Evolutionary conservation across 2,329 filamentous ascomycete species (phyloP), one percentile per base, ranked within the genome.

Genomic region (Aspergillus sp.): DNA sequence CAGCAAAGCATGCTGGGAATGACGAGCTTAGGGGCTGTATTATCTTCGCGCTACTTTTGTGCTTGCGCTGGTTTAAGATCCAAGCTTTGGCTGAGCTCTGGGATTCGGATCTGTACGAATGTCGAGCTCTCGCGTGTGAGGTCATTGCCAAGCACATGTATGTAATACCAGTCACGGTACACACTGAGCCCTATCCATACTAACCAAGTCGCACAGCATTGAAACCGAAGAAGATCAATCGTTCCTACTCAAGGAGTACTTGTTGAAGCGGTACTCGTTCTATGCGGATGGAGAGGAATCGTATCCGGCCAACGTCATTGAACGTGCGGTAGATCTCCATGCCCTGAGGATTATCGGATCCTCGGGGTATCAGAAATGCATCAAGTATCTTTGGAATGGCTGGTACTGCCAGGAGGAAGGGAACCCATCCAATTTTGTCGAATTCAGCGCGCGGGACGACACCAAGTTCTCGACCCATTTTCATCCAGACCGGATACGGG

Each of bases 401-500:
- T 98, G 93, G 93, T 75, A 97, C 6, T 83, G 95, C n/a, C 93
- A 98, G 65, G 88, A 96, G 55, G 89, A 96, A 57, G 78, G 90
- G 43, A 90, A 97, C 57, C 86, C 91, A 0, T 82, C 83, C n/a
- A 82, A 82, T 44, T 98, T 98, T 63, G 78, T 96, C 45, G 84
- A 90, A 61, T 98, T 94, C 73, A 81, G 83, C 56, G 76, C 88
- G 49, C 88, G 88, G 63, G 87, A 84, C 49, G 86, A 90, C 63
- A 82, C 81, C 1, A 78, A 75, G 40, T 94, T 93, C 67, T 80
- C 84, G 71, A 73, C 78, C 1, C 93, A 98, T 64, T 82, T 97
- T 58, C 86, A 97, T 60, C 93, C 93, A 0, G 90, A 97, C 63
- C 85, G 93, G 33, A 94, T 98, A 86, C 81, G 91, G 29, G 86